These are phyloP conservation scores for Cadophora malorum DNA, from an alignment of 2,329 filamentous ascomycete species.

Conservation along the genomic window DNA sequence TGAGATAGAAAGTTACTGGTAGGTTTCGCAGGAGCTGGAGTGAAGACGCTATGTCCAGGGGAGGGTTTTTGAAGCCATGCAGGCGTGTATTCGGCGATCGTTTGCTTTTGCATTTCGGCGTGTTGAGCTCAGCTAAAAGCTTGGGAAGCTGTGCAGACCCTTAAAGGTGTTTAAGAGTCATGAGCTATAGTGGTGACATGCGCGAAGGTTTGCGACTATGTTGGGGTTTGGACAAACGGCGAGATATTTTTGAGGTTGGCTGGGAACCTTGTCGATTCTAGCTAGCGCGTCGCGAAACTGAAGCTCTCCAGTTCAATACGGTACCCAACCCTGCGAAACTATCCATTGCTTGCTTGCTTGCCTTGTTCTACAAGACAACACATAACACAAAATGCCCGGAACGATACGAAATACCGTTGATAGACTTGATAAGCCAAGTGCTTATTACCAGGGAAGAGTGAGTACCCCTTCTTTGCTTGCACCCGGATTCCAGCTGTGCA, in stretches of 20 bases:
- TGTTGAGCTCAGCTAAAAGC: slow-evolving; percentile 31
- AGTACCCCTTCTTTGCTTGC: slow-evolving; percentile 39
- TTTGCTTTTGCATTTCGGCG: slow-evolving; percentile 79
- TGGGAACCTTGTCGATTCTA: slow-evolving; percentile 19
- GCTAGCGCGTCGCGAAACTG: slow-evolving; percentile 37
- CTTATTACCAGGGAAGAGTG: slow-evolving; percentile 88
- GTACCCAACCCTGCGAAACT: slow-evolving; percentile 10
- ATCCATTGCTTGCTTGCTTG: slow-evolving; percentile 14
- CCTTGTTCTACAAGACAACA: slow-evolving; percentile 19
- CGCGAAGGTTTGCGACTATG: slow-evolving; percentile 25
- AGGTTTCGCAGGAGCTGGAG: slow-evolving; percentile 49
- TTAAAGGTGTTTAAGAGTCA: slow-evolving; percentile 24
- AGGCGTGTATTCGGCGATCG: slow-evolving; percentile 74
- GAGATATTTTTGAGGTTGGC: slow-evolving; percentile 33
- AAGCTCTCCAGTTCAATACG: slow-evolving; percentile 15
- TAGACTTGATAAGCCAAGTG: slow-evolving; percentile 90
- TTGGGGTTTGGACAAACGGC: slow-evolving; percentile 34
- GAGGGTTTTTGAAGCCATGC: slow-evolving; percentile 83
- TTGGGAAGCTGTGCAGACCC: slow-evolving; percentile 26
- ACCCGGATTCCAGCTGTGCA: neutral
- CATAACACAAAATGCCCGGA: slow-evolving; percentile 43
- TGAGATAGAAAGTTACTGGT: slow-evolving; percentile 40
- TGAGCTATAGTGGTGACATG: slow-evolving; percentile 25
- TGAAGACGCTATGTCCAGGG: slow-evolving; percentile 81
- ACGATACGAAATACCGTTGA: slow-evolving; percentile 76